Evolutionary conservation across 163 green algal genomes (phyloP).

Genomic region (Coccomyxa subellipsoidea): DNA sequence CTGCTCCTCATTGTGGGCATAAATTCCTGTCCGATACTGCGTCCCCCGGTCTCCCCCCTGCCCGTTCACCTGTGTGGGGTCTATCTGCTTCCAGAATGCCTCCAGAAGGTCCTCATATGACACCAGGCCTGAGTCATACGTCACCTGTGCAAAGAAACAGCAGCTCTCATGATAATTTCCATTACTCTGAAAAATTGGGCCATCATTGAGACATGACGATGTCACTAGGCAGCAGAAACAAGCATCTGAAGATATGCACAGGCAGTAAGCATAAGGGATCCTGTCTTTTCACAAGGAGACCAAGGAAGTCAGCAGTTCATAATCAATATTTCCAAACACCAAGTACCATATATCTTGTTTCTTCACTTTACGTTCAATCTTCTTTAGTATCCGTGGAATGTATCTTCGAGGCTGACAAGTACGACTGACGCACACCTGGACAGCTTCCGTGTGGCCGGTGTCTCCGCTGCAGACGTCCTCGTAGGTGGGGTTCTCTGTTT

Average conservation of each 20-base stretch:
- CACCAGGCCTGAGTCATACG: conserved; percentile 51
- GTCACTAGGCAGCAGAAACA: too few species aligned
- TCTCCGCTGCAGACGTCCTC: conserved; percentile 66
- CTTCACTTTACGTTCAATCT: too few species aligned
- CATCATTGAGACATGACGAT: too few species aligned
- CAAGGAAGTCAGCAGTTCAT: neutral
- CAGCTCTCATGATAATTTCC: neutral
- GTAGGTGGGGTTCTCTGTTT: conserved; percentile 65
- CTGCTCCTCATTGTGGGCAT: conserved; percentile 1
- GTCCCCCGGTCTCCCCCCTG: conserved; percentile 73
- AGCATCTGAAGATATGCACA: too few species aligned
- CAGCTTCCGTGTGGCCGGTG: conserved; percentile 80
- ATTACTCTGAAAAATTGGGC: neutral
- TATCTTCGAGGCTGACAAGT: neutral
- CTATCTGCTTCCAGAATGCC: conserved; percentile 65
- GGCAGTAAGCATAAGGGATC: too few species aligned
- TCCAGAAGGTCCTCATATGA: conserved; percentile 64
- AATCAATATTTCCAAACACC: neutral
- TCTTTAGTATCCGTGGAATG: too few species aligned
- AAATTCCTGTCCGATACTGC: conserved; percentile 56
- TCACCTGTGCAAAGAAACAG: conserved; percentile 27
- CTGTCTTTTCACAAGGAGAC: too few species aligned
- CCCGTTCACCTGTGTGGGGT: conserved; percentile 77
- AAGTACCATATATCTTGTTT: too few species aligned
- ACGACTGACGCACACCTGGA: conserved; percentile 41